Base-by-base conservation (phyloP, 768 basidiomycete species). In the Boletus rex-veris region DNA sequence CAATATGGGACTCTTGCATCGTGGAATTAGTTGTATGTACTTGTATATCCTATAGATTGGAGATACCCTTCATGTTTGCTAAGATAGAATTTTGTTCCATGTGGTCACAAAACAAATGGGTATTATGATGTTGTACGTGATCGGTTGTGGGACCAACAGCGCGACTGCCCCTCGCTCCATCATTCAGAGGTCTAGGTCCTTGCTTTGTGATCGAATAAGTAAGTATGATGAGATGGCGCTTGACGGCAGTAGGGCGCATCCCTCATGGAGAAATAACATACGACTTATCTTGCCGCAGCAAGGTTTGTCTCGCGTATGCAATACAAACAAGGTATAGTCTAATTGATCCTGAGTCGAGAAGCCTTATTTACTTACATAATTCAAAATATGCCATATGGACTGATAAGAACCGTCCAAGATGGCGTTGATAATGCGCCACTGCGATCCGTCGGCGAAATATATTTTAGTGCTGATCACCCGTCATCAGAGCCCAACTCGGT, bases 1-100 rank as follows among this genome's bases (percentile, higher is more conserved):
- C 36, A 21, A 55, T 38, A 53, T 45, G 33, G 56, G 58, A 63
- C 58, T 19, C 36, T 63, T 40, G 52, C 39, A 49, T 35, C 51
- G 45, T 50, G 50, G 55, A 57, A 54, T 33, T 55, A 48, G 43
- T 48, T 60, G 60, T 65, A 62, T 60, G 60, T 65, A 62, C 24
- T 36, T 40, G 39, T 46, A 66, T 68, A 57, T 61, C 36, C 52
- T 36, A 19, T 66, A 51, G 53, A 66, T 47, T 46, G 26, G 46
- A 48, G 53, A 66, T 66, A 66, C 65, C 65, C 66, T 11, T 31
- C 36, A 41, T 55, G 43, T 54, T 52, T 45, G 24, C 42, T 26
- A 49, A 50, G 45, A 40, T 16, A 40, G 16, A 30, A 42, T 50
- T 21, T 2, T n/a, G 38, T 15, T n/a, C 21, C 45, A 36, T 15